Conservation (phyloP, 495 filamentous ascomycete genomes). For the Pyrenula massariospora region DNA sequence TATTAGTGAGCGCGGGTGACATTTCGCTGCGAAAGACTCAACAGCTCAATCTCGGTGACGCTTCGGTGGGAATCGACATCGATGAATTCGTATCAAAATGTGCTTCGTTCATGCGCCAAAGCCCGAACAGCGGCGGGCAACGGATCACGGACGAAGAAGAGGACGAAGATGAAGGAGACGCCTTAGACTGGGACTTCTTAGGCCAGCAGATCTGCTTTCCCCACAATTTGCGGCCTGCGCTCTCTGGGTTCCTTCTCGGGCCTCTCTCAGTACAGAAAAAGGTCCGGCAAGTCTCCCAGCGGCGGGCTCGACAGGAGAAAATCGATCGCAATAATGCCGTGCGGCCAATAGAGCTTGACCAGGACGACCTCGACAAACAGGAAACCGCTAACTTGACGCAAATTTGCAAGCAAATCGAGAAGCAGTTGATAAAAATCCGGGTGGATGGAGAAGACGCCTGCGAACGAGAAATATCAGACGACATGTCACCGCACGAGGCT, state of each 20-base stretch:
- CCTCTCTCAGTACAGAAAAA: constrained; percentile 85
- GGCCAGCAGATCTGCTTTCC: constrained; percentile 65
- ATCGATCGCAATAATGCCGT: constrained; percentile 52
- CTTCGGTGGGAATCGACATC: constrained; percentile 64
- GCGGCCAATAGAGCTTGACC: constrained; percentile 59
- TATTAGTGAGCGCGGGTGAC: constrained; percentile 70
- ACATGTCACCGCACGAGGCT: constrained; percentile 20
- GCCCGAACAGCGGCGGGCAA: constrained; percentile 20
- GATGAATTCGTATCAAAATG: constrained; percentile 92
- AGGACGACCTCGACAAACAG: constrained; percentile 55
- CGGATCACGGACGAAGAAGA: constrained; percentile 35
- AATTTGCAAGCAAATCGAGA: constrained; percentile 53
- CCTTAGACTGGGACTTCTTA: constrained; percentile 78
- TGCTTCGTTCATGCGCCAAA: constrained; percentile 72
- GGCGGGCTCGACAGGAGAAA: constrained; percentile 48
- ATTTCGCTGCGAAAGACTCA: constrained; percentile 61
- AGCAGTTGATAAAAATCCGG: constrained; percentile 27
- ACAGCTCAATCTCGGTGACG: constrained; percentile 57
- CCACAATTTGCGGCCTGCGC: constrained; percentile 58
- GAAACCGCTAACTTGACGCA: constrained; percentile 66
- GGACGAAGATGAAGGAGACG: constrained; percentile 59
- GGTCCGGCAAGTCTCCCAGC: constrained; percentile 51
- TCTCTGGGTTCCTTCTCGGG: constrained; percentile 77
- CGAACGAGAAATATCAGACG: constrained; percentile 18
- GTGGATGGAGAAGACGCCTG: constrained; percentile 19